Base-by-base conservation (phyloP, 305 asterid species). In the Rubia tinctorum region DNA sequence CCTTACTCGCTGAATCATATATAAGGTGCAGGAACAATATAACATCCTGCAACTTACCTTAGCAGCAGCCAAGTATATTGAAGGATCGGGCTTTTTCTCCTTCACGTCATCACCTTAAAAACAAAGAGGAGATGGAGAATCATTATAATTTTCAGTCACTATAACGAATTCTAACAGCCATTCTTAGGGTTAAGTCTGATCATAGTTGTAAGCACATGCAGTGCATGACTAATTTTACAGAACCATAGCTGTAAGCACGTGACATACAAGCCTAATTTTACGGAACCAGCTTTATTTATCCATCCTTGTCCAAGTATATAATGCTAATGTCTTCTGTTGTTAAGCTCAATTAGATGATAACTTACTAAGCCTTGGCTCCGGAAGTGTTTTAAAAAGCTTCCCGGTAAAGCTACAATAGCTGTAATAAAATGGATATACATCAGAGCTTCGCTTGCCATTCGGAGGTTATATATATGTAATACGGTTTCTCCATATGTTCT, bases 71-170 rank as follows among this genome's bases (percentile, higher is more conserved):
- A 89, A 34, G 75, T 95, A 95, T 68, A 95, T 92, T 66, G 88
- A 84, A 55, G 99, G 99, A 76, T 95, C 94, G 0, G 98, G 97
- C 74, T 95, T 95, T 86, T 95, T 95, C 73, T 87, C 91, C 82
- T 89, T 92, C 71, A 94, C 99, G 71, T 94, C 99, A 80, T 94
- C 99, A 45, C 98, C 99, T 91, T 75, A 66, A 71, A 40, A 71
- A 81, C 73, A 61, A 76, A 37, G 42, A 61, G 44, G 15, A 44
- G 49, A 73, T 25, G 40, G 53, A 34, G 18, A 73, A 34, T 34
- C 69, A 67, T 73, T 30, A 49, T 20, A 18, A 49, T 22, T 37
- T 65, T 65, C 51, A 2, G 7, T 22, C 12, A 44, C 8, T 20
- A 8, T 13, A 18, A 42, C 47, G 11, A 66, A 40, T 22, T 8